Percentiles rank a stretch among this genome's conserved stretches.
Evolutionary conservation across 1,284 basidiomycete genomes (phyloP).

Genomic region (Sparassis latifolia): DNA sequence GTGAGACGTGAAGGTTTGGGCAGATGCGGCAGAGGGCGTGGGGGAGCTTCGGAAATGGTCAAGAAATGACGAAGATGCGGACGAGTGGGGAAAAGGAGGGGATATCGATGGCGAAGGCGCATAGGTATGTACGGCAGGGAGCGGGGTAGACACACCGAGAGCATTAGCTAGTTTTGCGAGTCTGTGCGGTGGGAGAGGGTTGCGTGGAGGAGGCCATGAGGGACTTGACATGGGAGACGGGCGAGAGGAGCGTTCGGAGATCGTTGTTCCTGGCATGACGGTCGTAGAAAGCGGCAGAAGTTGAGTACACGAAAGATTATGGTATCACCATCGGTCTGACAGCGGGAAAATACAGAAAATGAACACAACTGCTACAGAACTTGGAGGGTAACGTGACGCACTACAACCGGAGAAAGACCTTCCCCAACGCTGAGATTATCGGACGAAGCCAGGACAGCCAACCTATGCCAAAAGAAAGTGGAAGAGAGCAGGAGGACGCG

Average conservation of each 20-base stretch:
- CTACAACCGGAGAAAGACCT: too few relatives aligned
- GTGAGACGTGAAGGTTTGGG: constrained; percentile 33
- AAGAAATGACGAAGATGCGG: constrained; percentile 29
- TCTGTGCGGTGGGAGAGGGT: constrained; percentile 65
- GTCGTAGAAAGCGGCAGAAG: constrained; percentile 12
- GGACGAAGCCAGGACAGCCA: too few relatives aligned
- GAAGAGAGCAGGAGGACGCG: too few relatives aligned
- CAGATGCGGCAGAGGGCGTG: constrained; percentile 44
- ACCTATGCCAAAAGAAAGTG: too few relatives aligned
- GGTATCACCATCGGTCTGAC: not conserved
- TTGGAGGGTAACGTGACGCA: too few relatives aligned
- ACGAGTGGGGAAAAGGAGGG: constrained; percentile 23
- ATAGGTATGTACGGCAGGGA: constrained; percentile 43
- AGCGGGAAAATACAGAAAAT: too few relatives aligned
- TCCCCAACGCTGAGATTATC: too few relatives aligned
- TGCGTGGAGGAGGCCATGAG: constrained; percentile 55
- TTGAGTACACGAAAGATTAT: not conserved
- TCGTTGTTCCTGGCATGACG: constrained; percentile 20
- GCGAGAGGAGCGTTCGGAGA: constrained; percentile 15
- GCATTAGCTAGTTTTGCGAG: constrained; percentile 79
- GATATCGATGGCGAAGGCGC: constrained; percentile 27
- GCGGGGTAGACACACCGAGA: constrained; percentile 67
- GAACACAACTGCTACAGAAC: too few relatives aligned
- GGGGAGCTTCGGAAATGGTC: constrained; percentile 49
- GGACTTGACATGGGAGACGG: constrained; percentile 18